These are phyloP conservation scores for Zygoascus hellenicus DNA, from an alignment of 1,139 yeast species.

Conservation along the genomic window DNA sequence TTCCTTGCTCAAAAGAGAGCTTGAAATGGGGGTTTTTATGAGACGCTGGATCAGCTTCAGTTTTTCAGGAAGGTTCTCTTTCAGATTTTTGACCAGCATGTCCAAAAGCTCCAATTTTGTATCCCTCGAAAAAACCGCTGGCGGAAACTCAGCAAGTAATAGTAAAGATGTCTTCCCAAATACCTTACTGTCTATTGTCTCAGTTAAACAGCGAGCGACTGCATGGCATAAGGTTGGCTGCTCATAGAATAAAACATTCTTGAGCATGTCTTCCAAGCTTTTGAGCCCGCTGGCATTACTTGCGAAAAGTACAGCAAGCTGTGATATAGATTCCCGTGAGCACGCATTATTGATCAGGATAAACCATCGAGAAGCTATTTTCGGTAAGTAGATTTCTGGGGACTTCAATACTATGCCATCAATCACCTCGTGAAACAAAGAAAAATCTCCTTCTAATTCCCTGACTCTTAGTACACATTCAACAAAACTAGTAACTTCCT, in stretches of 20 bases:
- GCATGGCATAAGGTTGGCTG: slow-evolving; percentile 1
- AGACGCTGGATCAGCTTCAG: background rate
- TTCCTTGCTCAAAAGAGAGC: background rate
- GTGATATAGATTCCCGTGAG: background rate
- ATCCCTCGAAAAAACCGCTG: slow-evolving; percentile 1
- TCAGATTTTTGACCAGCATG: background rate
- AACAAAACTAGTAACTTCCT: background rate
- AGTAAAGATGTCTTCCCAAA: background rate
- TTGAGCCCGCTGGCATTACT: background rate
- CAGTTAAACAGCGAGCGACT: background rate
- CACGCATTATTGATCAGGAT: background rate
- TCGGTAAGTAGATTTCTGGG: background rate
- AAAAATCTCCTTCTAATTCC: slow-evolving; percentile 5
- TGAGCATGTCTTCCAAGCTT: background rate
- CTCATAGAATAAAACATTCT: slow-evolving; percentile 3
- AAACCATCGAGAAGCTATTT: slow-evolving; percentile 6
- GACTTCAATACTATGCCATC: background rate
- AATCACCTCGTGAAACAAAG: slow-evolving; percentile 1
- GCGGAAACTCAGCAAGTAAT: background rate
- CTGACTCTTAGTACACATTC: slow-evolving; percentile 2
- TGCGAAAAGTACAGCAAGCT: background rate
- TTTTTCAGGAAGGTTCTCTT: background rate
- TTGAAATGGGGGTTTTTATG: background rate
- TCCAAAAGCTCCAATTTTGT: slow-evolving; percentile 1
- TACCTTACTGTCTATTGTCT: background rate